phyloP scores from a whole-genome alignment of 2,329 filamentous ascomycete genomes.

The Hypoxylon sp. region DNA sequence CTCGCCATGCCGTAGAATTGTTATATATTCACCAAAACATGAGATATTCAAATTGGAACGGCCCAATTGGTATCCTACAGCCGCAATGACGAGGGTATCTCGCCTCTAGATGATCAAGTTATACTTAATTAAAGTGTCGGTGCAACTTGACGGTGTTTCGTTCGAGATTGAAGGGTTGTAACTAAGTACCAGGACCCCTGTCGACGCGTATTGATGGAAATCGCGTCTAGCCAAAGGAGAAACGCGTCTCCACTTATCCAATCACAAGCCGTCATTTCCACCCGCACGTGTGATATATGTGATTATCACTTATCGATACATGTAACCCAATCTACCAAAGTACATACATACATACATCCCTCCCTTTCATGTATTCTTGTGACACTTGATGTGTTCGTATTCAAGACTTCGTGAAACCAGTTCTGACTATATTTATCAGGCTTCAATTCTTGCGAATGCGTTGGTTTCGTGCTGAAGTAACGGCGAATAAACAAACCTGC shows the following conservation, averaged over 20 bases:
- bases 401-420: conserved; percentile 7
- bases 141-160: conserved; percentile 16
- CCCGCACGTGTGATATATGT: neutral
- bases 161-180: conserved; percentile 18
- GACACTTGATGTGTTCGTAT: conserved; percentile 10
- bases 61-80: conserved; percentile 1
- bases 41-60: neutral
- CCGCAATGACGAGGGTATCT: neutral
- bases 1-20: conserved; percentile 61
- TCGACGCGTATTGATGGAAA: conserved; percentile 31
- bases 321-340: neutral
- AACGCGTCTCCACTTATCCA: conserved; percentile 38
- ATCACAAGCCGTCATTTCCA: conserved; percentile 27
- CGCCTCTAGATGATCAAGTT: conserved; percentile 3
- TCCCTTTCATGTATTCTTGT: conserved; percentile 2
- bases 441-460: conserved; percentile 9
- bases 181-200: conserved; percentile 31
- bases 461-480: neutral
- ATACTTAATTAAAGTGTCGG: neutral
- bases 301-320: conserved; percentile 36
- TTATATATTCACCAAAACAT: conserved; percentile 15
- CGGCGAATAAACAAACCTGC: neutral
- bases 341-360: no score
- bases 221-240: conserved; percentile 33
- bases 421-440: conserved; percentile 9